Evolutionary conservation across 352 stramenopile species (phyloP), one percentile per base, ranked within the genome.

Genomic region (Pythium vanterpoolii): DNA sequence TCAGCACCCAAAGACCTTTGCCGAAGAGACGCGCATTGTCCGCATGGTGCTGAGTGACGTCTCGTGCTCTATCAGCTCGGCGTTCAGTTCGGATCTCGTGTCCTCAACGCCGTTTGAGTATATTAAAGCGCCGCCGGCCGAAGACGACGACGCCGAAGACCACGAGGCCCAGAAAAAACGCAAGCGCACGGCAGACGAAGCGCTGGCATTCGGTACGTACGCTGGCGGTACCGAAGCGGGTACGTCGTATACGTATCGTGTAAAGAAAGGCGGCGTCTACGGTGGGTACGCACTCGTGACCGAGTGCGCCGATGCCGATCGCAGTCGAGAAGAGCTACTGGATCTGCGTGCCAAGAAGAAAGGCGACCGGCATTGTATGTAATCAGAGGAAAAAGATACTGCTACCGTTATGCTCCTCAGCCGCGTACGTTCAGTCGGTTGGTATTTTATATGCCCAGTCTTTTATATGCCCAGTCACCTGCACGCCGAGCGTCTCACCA

Each of bases 31-130:
- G 46, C 76, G 86, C n/a, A 93, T 97, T 49, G 71, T 97, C 48
- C 80, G 82, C 30, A 96, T 96, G 87, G 89, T 97, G 56, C 73
- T 97, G 13, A 95, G 82, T 48, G 86, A 97, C 61, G 76, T 95
- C 16, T 95, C 82, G 42, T 85, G 85, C 42, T 83, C 81, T 24
- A 65, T 97, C 58, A 96, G 84, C 60, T 95, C 83, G 5, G 69
- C 83, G 33, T 96, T 97, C 56, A 95, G 83, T 64, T 89, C 86
- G 21, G 89, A 97, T 56, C 64, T 97, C 21, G 84, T 96, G 48
- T 95, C 85, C 9, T 94, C 86, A 11, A 96, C 86, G 14, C 68
- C 84, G 9, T 97, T 97, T 61, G 76, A 89, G 58, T 97, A 82
- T 62, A 95, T 97, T 44, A 89, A 90, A 45, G 87, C 87, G 1